These are phyloP conservation scores for Rhexocercosporidium sp. DNA, from an alignment of 2,329 filamentous ascomycete genomes.

Conservation along the genomic window DNA sequence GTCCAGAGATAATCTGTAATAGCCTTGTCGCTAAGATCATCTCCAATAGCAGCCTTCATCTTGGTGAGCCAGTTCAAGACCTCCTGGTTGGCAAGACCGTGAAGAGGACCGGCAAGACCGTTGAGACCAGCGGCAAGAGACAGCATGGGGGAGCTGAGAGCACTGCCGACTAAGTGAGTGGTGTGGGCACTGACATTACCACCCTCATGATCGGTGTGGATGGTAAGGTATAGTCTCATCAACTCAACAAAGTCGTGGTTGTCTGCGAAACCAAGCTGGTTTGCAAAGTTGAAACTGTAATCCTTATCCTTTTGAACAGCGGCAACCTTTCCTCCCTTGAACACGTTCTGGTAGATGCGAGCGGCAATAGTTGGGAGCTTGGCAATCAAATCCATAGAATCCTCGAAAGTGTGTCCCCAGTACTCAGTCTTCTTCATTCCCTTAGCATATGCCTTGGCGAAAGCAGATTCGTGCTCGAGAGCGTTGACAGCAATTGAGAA, in stretches of 20 bases:
- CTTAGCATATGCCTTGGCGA: slow-evolving; percentile 98
- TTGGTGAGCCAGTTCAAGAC: slow-evolving; percentile 98
- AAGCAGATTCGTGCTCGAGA: slow-evolving; percentile 97
- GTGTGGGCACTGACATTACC: slow-evolving; percentile 99
- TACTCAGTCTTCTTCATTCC: slow-evolving; percentile 99
- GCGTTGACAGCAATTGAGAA: slow-evolving; percentile 97
- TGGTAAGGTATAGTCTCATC: slow-evolving; percentile 98
- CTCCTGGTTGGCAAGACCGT: slow-evolving; percentile 99
- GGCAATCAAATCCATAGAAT: slow-evolving; percentile 99
- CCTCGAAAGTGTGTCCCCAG: slow-evolving; percentile 99
- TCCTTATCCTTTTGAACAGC: slow-evolving; percentile 98
- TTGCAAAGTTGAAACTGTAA: slow-evolving; percentile 98
- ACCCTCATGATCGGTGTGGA: slow-evolving; percentile 99
- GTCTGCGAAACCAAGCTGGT: slow-evolving; percentile 95
- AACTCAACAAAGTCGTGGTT: slow-evolving; percentile 98
- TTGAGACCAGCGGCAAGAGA: slow-evolving; percentile 96
- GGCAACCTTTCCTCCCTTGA: slow-evolving; percentile 99
- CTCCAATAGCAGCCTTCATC: slow-evolving; percentile 96
- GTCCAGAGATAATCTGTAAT: slow-evolving; percentile 99
- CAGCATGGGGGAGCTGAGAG: slow-evolving; percentile 96
- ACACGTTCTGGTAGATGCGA: slow-evolving; percentile 99
- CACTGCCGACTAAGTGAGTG: slow-evolving; percentile 95
- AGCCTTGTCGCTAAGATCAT: slow-evolving; percentile 93
- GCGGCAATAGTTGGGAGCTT: slow-evolving; percentile 98
- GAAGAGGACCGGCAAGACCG: slow-evolving; percentile 95